These are phyloP conservation scores for Claviceps sp. DNA, from an alignment of 2,329 filamentous ascomycete genomes.

Conservation along the genomic window DNA sequence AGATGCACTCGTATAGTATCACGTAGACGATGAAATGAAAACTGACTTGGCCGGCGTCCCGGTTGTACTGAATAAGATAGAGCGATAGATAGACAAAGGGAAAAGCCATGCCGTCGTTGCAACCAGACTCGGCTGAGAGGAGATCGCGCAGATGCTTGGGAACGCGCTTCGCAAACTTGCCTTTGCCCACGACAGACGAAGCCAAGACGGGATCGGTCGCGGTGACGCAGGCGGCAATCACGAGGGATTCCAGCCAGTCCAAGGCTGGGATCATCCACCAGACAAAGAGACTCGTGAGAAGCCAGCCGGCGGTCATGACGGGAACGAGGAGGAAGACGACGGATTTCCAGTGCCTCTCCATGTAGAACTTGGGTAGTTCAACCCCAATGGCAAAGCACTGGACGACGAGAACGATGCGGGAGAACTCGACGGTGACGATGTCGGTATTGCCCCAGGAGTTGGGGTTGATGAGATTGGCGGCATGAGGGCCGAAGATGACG, in stretches of 20 bases:
- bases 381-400: conserved; percentile 89
- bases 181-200: conserved; percentile 95
- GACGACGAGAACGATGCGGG: conserved; percentile 76
- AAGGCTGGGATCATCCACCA: conserved; percentile 77
- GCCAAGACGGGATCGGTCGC: conserved; percentile 94
- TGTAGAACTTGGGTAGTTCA: conserved; percentile 85
- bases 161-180: conserved; percentile 94
- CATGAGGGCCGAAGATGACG: conserved; percentile 79
- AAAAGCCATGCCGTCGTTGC: conserved; percentile 99
- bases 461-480: conserved; percentile 67
- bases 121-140: conserved; percentile 90
- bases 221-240: conserved; percentile 83
- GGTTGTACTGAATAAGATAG: conserved; percentile 75
- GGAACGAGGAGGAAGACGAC: conserved; percentile 79
- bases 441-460: conserved; percentile 68
- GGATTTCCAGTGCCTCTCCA: conserved; percentile 95
- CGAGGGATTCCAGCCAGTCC: conserved; percentile 80
- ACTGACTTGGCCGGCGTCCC: conserved; percentile 52
- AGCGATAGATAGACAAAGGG: conserved; percentile 90
- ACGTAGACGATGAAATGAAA: conserved; percentile 84
- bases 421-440: conserved; percentile 79
- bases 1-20: conserved; percentile 89
- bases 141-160: conserved; percentile 95
- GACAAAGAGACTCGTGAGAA: conserved; percentile 82
- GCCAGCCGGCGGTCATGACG: conserved; percentile 96